These are phyloP conservation scores for Edaphochlamys debaryana DNA, from an alignment of 139 green algal species.

Conservation along the genomic window DNA sequence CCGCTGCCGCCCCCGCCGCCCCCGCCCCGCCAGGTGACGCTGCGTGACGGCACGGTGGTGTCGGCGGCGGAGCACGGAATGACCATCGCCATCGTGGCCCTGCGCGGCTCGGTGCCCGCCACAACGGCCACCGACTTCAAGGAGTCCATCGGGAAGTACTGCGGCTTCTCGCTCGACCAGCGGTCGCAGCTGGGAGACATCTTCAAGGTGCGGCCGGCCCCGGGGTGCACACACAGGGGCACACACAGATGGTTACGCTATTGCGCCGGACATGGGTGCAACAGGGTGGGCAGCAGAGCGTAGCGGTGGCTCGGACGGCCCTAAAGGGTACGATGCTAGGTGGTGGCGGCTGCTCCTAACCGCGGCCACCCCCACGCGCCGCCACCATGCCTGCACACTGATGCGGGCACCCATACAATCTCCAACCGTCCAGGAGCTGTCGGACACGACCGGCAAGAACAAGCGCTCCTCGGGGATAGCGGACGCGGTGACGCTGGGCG, in stretches of 20 bases:
- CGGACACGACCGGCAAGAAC: constrained; percentile 51
- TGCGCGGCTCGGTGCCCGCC: constrained; percentile 70
- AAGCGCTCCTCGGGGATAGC: constrained; percentile 57
- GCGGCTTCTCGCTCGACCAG: constrained; percentile 69
- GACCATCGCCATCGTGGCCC: constrained; percentile 63
- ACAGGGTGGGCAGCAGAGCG: no score
- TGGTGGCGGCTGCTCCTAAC: no score
- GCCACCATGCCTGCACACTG: no score
- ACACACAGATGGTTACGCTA: no score
- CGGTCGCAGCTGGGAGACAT: constrained; percentile 75
- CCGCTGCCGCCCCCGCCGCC: neutral
- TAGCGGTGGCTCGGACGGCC: no score
- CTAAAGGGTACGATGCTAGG: no score
- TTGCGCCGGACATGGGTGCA: no score
- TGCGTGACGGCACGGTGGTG: constrained; percentile 46
- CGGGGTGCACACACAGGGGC: no score
- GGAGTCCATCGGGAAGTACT: constrained; percentile 54
- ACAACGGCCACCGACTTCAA: constrained; percentile 79
- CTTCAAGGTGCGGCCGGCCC: constrained; percentile 56
- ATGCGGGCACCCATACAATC: no score
- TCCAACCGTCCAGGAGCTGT: constrained; percentile 48
- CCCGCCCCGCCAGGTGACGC: constrained; percentile 38
- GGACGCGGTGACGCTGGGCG: constrained; percentile 82
- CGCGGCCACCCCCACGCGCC: no score
- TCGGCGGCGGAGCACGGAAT: constrained; percentile 65